Evolutionary conservation across 2,329 filamentous ascomycete genomes (phyloP), one percentile per base, ranked within the genome.

Genomic region (Mycosphaerella sp.): DNA sequence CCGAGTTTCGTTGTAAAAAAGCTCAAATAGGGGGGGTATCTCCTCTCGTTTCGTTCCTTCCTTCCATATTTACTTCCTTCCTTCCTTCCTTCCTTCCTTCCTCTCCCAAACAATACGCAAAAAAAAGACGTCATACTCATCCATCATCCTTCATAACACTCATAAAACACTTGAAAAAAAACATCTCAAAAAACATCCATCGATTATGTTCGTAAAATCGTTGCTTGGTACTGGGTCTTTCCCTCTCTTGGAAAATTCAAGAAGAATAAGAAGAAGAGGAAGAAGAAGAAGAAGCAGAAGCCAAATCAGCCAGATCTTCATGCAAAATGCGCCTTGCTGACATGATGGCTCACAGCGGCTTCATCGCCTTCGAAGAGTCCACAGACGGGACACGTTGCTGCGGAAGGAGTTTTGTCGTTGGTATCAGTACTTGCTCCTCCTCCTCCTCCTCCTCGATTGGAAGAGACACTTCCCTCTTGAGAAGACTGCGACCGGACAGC

Each of bases 281-380:
- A 42, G n/a, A 23, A 8, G 14, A 42, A 42, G n/a, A 9, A 8
- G 26, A 29, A 29, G 26, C 2, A 3, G 26, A 6, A 29, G 3
- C 4, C 26, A 7, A 29, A 29, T 6, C 26, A 29, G 26, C 14
- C 40, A 1, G 4, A 8, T n/a, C 21, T 17, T 62, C 51, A 67
- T 32, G 56, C 47, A 50, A 67, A 68, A 55, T 68, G 66, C 38
- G 60, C 56, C 45, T 60, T 63, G 23, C 53, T 61, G 32, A 68
- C 66, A 59, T 68, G 66, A 62, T 66, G 63, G 45, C 56, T 65
- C n/a, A 68, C 61, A 38, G 66, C 66, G n/a, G 61, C 60, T 51
- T 67, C 66, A 48, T 68, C 66, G n/a, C 66, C 66, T 51, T 67
- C 65, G 54, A 68, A 68, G 12, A 62, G 40, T 2, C 58, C 60